Evolutionary conservation across 306 rosid species (phyloP), one percentile per base, ranked within the genome.

Genomic region (Glycine soja): DNA sequence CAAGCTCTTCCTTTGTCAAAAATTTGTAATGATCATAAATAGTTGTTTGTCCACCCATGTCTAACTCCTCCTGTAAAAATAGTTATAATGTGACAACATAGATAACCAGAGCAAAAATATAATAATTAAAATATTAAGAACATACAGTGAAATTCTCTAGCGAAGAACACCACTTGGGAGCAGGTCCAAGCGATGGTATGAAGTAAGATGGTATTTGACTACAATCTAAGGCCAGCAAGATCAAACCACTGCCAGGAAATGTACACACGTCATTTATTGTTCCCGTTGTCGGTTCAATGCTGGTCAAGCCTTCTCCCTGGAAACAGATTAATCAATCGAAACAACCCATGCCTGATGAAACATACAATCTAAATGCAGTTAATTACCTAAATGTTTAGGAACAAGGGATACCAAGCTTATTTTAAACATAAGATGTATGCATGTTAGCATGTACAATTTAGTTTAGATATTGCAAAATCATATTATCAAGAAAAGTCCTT

Each of bases 221-320:
- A 82, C 90, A 63, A 85, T 93, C 97, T 70, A 95, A 87, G 82
- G 97, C 99, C 88, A 95, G 87, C 51, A 95, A 74, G 81, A 95
- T 90, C 87, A 95, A 86, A 76, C 99, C 99, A 86, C 97, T 93
- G 51, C 90, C 97, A 70, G 83, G 83, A 84, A 93, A 90, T 83
- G 90, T 82, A 81, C 97, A 95, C 54, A 92, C 88, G 65, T 93
- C 99, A 85, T 93, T 95, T 65, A 95, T 95, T 72, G 82, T 59
- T 72, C 97, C 98, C 48, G 78, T 90, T 0, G 93, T 78, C 3
- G 98, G 97, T 86, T 95, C 99, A 87, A 95, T 90, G 90, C 95
- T 93, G 66, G 99, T 90, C 95, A 95, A 89, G 70, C 94, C 94
- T 87, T 93, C 92, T 58, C 99, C 99, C 98, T 92, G 88, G 46